phyloP scores from a whole-genome alignment of 2,329 filamentous ascomycete genomes.

The Rhinocladiella mackenziei region DNA sequence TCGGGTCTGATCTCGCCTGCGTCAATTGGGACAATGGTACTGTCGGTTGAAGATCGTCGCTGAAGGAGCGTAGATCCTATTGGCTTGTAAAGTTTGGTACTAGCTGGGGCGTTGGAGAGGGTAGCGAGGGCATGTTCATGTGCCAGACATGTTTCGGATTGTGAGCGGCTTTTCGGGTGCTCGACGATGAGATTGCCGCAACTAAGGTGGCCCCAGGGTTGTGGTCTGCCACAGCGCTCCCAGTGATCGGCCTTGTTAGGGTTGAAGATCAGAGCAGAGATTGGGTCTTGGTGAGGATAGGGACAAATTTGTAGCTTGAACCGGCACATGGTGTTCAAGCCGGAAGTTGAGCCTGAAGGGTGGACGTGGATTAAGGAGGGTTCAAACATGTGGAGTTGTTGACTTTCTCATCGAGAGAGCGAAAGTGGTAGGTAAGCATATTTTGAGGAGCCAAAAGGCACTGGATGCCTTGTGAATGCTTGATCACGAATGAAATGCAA shows the following conservation, averaged over 20 bases:
- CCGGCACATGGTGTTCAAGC: conserved; percentile 15
- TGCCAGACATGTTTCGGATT: background rate
- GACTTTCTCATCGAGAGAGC: too few species aligned
- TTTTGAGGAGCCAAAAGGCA: too few species aligned
- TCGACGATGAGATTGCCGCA: conserved; percentile 20
- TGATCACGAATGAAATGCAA: too few species aligned
- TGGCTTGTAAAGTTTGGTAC: conserved; percentile 3
- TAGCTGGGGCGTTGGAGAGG: conserved; percentile 1
- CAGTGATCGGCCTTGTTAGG: conserved; percentile 12
- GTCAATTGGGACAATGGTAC: background rate
- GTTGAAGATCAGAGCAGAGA: conserved; percentile 19
- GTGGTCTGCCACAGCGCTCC: conserved; percentile 15
- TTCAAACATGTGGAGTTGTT: background rate
- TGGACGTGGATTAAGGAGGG: too few species aligned
- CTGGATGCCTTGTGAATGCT: too few species aligned
- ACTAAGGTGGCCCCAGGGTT: conserved; percentile 22
- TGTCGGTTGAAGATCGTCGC: conserved; percentile 2
- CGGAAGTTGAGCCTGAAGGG: background rate
- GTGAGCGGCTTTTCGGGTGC: conserved; percentile 7
- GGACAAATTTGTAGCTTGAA: conserved; percentile 20
- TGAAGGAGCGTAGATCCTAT: background rate
- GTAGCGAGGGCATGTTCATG: conserved; percentile 3
- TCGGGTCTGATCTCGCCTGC: background rate
- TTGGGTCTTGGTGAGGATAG: conserved; percentile 20
- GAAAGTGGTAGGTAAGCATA: too few species aligned